Base-by-base conservation (phyloP, 2,329 filamentous ascomycete species). In the Verticillium nonalfalfae region DNA sequence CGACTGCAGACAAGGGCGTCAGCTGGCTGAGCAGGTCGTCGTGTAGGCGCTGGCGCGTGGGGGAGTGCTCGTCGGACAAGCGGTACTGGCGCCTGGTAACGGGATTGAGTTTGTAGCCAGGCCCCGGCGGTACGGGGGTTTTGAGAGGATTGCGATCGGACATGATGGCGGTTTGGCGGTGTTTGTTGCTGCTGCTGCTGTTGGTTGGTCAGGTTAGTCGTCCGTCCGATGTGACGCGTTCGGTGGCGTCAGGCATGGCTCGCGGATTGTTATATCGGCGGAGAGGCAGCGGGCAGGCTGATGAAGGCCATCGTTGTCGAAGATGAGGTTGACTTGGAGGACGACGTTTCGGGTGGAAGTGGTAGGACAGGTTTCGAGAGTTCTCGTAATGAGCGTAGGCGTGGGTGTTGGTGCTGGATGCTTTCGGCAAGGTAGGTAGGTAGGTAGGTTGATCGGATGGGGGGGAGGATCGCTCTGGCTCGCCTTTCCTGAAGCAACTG, bases 11-110 rank as follows among this genome's bases (percentile, higher is more conserved):
- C 40, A 82, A 76, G 1, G 88, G 88, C 4, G 83, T 81, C 34
- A 91, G 78, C 68, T 84, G 81, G 63, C 81, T 76, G 61, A 90
- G 78, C 40, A 90, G 78, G 65, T 88, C 85, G 69, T 89, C 85
- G 58, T 74, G 70, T 35, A 71, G 74, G 60, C 75, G 77, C 59
- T 76, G 76, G 64, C 78, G 78, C n/a, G 78, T 73, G 26, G 81
- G 79, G 9, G 81, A 81, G 62, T 69, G 68, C 40, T 72, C 72
- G 52, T 78, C 76, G 7, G 70, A 70, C 15, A 74, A 70, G 59
- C 76, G 77, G 40, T 73, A 69, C 34, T 75, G 72, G 62, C 77
- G 75, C 65, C 77, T 75, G 33, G 75, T 70, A 26, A 72, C 64
- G 63, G 73, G 68, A 33, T 61, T 68, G 62, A 69, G 65, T 60